Evolutionary conservation across 345 rosid species (phyloP).

Genomic region (Corymbia maculata): DNA sequence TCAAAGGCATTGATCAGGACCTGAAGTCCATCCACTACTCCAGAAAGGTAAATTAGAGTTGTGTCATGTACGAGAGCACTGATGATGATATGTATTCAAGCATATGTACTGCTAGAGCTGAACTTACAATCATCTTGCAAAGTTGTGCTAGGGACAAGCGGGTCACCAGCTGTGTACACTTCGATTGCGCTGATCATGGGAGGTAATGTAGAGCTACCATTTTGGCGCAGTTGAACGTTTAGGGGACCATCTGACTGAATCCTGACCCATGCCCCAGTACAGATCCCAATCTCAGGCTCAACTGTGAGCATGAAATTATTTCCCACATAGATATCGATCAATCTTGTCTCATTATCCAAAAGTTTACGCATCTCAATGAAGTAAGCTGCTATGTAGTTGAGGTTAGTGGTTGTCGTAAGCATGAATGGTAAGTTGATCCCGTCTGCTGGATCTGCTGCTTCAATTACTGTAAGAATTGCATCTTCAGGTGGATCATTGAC

Average conservation of each 20-base stretch:
- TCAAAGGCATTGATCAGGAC: background rate
- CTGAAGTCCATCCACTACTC: background rate
- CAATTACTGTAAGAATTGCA: background rate
- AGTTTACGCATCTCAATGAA: background rate
- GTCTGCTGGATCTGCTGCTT: background rate
- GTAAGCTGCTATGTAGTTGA: background rate
- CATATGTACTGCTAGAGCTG: background rate
- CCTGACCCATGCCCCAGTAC: background rate
- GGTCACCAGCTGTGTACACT: background rate
- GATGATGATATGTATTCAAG: background rate
- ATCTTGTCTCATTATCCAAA: background rate
- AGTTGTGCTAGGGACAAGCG: background rate
- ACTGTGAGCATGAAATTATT: background rate
- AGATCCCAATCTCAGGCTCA: background rate
- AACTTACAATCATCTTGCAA: background rate
- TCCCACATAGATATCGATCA: background rate
- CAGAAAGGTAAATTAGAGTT: background rate
- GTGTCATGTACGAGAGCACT: background rate
- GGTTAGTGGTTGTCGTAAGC: background rate
- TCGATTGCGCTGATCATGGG: background rate
- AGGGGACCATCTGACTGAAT: background rate
- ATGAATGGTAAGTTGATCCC: background rate
- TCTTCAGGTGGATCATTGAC: background rate
- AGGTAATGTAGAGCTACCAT: background rate
- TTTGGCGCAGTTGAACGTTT: background rate